phyloP scores from a whole-genome alignment of 257 asterid species.

The Penstemon barbatus region DNA sequence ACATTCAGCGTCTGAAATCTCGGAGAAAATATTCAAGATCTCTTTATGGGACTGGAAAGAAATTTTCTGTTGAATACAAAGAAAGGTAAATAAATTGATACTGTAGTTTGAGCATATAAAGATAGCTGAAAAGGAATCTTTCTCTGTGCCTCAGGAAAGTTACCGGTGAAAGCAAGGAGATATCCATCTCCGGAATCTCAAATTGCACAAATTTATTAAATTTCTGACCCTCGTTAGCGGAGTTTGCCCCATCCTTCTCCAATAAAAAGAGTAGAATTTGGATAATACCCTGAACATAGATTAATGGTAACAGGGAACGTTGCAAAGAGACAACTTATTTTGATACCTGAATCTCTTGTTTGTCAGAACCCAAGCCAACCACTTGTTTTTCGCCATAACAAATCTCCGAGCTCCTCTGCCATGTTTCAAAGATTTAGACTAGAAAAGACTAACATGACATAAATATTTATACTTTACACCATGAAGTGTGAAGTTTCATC shows the following conservation, averaged over 20 bases:
- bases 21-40: constrained; percentile 40
- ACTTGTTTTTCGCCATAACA: constrained; percentile 29
- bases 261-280: constrained; percentile 19
- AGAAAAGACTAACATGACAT: constrained; percentile 9
- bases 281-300: constrained; percentile 22
- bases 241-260: constrained; percentile 43
- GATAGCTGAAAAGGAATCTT: constrained; percentile 20
- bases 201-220: constrained; percentile 45
- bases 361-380: constrained; percentile 28
- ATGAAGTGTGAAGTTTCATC: neutral
- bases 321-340: constrained; percentile 2
- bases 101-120: constrained; percentile 16
- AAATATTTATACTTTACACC: neutral
- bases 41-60: constrained; percentile 40
- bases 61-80: constrained; percentile 43
- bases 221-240: constrained; percentile 32
- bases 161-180: constrained; percentile 49
- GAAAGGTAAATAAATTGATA: constrained; percentile 21
- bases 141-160: constrained; percentile 17
- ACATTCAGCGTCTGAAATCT: constrained; percentile 46
- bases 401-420: constrained; percentile 31
- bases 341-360: constrained; percentile 28
- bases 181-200: constrained; percentile 71
- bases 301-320: constrained; percentile 8
- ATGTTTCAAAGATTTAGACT: constrained; percentile 27